Percentiles rank a stretch among this genome's conserved stretches.
phyloP scores from a whole-genome alignment of 2,329 filamentous ascomycete species.

The Paraphoma chrysanthemicola region DNA sequence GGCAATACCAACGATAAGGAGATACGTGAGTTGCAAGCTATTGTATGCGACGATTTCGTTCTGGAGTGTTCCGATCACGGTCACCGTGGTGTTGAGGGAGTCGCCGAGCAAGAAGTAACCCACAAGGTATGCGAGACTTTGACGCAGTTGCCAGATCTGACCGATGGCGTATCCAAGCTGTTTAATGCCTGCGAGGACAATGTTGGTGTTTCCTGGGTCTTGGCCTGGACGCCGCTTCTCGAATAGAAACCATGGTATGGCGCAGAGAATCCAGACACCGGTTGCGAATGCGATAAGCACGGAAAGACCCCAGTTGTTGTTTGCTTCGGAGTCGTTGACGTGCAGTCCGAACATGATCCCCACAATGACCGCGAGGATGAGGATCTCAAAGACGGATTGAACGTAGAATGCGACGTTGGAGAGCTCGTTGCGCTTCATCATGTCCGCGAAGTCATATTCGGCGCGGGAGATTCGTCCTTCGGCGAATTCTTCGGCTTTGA shows the following conservation, averaged over 20 bases:
- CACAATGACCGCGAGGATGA: constrained; percentile 43
- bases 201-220: constrained; percentile 57
- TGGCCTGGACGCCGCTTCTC: constrained; percentile 70
- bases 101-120: constrained; percentile 74
- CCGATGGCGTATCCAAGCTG: constrained; percentile 63
- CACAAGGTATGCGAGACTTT: constrained; percentile 68
- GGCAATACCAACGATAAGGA: constrained; percentile 70
- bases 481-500: constrained; percentile 55
- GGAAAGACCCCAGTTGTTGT: constrained; percentile 72
- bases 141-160: constrained; percentile 70
- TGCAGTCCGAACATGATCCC: constrained; percentile 62
- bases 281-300: constrained; percentile 71
- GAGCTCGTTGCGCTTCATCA: constrained; percentile 67
- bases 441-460: constrained; percentile 61
- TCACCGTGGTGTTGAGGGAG: constrained; percentile 73
- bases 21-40: constrained; percentile 69
- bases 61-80: constrained; percentile 70
- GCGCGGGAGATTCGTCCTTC: constrained; percentile 62
- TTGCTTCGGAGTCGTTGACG: constrained; percentile 64
- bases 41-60: constrained; percentile 71
- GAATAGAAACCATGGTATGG: constrained; percentile 70
- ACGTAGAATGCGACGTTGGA: constrained; percentile 70
- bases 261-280: constrained; percentile 68
- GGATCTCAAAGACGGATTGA: constrained; percentile 67
- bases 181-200: constrained; percentile 65